Percentiles rank a stretch among this genome's conserved stretches.
Conservation (phyloP, 2,329 filamentous ascomycete genomes). For the Microascus cirrosus region DNA sequence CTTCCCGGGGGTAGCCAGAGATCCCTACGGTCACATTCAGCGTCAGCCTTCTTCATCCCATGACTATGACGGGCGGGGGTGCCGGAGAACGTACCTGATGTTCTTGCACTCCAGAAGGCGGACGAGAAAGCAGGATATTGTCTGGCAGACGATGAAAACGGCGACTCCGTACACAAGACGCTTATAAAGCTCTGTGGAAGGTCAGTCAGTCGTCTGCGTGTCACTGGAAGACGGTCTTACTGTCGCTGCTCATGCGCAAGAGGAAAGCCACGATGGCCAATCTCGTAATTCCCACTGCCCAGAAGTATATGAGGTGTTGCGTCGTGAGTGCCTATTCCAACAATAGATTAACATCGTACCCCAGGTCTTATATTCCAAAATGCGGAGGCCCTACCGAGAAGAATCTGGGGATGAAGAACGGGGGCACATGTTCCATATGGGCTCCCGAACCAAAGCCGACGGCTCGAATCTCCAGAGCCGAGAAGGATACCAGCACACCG, state of each 20-base stretch:
- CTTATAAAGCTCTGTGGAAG: neutral
- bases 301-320: conserved; percentile 15
- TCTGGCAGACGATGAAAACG: conserved; percentile 9
- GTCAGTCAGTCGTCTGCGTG: neutral
- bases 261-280: conserved; percentile 22
- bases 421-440: neutral
- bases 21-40: conserved; percentile 1
- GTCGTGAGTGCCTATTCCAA: neutral
- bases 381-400: neutral
- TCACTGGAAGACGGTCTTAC: conserved; percentile 9
- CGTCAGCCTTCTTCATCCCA: too few species aligned
- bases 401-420: neutral
- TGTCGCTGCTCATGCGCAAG: conserved; percentile 19
- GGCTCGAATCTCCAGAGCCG: conserved; percentile 2
- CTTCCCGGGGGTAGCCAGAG: conserved; percentile 11
- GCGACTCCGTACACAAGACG: conserved; percentile 7
- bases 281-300: conserved; percentile 18
- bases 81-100: conserved; percentile 7
- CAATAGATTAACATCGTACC: neutral
- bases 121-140: conserved; percentile 10
- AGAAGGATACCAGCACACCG: neutral
- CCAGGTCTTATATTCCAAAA: neutral
- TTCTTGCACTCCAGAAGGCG: conserved; percentile 12
- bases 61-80: neutral
- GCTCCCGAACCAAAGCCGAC: conserved; percentile 3